A percentile compares a stretch with the other conserved stretches of the same genome.
phyloP scores from a whole-genome alignment of 2,329 filamentous ascomycete genomes.

The Diplodia mutila region DNA sequence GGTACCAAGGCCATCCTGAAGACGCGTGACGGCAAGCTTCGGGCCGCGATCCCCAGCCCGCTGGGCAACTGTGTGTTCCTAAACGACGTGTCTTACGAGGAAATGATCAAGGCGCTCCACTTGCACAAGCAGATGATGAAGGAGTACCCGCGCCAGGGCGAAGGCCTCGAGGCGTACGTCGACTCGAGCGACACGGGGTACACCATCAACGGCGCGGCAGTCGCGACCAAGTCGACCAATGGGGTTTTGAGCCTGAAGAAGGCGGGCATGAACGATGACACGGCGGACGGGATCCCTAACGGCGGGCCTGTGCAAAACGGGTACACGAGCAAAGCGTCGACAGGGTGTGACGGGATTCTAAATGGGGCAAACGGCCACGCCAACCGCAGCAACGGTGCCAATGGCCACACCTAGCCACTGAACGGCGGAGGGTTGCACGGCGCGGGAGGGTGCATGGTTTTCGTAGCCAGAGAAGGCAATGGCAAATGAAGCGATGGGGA shows the following conservation, averaged over 20 bases:
- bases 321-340: conserved; percentile 19
- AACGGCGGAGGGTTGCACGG: not conserved
- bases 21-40: conserved; percentile 69
- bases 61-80: conserved; percentile 69
- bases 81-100: conserved; percentile 66
- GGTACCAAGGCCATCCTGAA: conserved; percentile 71
- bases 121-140: conserved; percentile 68
- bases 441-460: conserved; percentile 1
- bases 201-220: conserved; percentile 51
- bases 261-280: conserved; percentile 33
- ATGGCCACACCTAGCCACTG: conserved; percentile 19
- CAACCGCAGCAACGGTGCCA: not conserved
- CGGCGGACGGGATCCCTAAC: conserved; percentile 28
- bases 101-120: conserved; percentile 64
- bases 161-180: conserved; percentile 70
- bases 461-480: not conserved
- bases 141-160: conserved; percentile 65
- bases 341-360: conserved; percentile 34
- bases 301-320: conserved; percentile 25
- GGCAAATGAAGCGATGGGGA: conserved; percentile 9
- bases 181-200: conserved; percentile 70
- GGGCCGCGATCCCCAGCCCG: conserved; percentile 70
- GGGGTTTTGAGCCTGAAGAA: conserved; percentile 31
- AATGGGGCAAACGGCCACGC: conserved; percentile 18
- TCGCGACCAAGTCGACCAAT: conserved; percentile 36